Evolutionary conservation across 257 asterid species (phyloP).

Genomic region (Nicotiana obtusifolia): DNA sequence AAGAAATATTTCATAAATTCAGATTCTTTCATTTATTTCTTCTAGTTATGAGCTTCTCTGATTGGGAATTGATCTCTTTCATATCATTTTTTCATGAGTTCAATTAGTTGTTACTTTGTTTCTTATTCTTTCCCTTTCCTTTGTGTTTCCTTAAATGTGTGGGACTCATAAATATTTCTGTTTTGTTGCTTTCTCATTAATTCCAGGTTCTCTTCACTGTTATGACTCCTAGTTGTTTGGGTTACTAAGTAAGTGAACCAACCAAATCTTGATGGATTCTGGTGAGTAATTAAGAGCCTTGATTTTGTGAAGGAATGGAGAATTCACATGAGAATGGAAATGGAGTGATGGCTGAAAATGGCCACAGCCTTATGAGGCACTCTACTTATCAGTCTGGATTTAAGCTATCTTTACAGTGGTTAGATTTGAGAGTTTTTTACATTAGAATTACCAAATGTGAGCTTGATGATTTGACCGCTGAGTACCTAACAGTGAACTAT

Average conservation of each 20-base stretch:
- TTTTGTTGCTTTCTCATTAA: constrained; percentile 10
- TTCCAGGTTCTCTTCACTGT: constrained; percentile 24
- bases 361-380: constrained; percentile 22
- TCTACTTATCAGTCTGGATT: constrained; percentile 21
- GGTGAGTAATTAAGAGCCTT: constrained; percentile 19
- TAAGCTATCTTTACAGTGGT: constrained; percentile 48
- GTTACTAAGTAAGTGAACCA: constrained; percentile 6
- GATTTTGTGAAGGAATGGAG: constrained; percentile 34
- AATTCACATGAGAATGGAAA: constrained; percentile 23
- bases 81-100: constrained; percentile 5
- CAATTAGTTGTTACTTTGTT: background rate
- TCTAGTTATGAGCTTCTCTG: background rate
- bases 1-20: background rate
- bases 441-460: constrained; percentile 60
- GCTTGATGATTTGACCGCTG: constrained; percentile 46
- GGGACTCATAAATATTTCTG: constrained; percentile 12
- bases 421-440: constrained; percentile 64
- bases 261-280: constrained; percentile 22
- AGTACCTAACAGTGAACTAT: constrained; percentile 48
- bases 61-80: background rate
- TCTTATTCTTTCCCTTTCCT: background rate
- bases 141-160: constrained; percentile 23
- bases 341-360: constrained; percentile 30
- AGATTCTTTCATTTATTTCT: background rate
- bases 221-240: constrained; percentile 5